A percentile compares a stretch with the other conserved stretches of the same genome.
Conservation (phyloP, 805 yeast species). For the Trichomonascus vanleenenianus region DNA sequence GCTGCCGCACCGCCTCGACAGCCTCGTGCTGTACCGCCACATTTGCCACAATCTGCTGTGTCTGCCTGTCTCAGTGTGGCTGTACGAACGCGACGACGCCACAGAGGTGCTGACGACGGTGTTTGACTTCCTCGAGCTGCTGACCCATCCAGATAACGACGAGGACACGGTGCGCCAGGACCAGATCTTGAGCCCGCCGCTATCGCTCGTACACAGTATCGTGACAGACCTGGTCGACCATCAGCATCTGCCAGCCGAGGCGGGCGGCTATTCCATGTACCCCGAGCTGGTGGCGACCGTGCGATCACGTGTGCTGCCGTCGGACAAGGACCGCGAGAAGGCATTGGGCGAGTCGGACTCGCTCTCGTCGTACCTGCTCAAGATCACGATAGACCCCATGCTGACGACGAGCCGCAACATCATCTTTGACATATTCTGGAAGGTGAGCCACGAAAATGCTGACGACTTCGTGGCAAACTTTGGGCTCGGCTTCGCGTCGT, state of each 20-base stretch:
- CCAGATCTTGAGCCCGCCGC: slow-evolving; percentile 8
- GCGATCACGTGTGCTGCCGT: slow-evolving; percentile 8
- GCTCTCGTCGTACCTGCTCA: slow-evolving; percentile 17
- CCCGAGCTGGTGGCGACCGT: background rate
- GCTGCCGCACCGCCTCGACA: slow-evolving; percentile 4
- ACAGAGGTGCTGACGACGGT: background rate
- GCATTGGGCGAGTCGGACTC: slow-evolving; percentile 18
- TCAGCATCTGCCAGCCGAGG: background rate
- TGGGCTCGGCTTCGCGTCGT: slow-evolving; percentile 25
- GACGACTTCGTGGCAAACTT: slow-evolving; percentile 19
- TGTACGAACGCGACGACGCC: slow-evolving; percentile 3
- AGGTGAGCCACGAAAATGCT: slow-evolving; percentile 15
- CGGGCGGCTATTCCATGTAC: background rate
- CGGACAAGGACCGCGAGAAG: slow-evolving; percentile 18
- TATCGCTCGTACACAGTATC: slow-evolving; percentile 9
- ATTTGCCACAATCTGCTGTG: slow-evolving; percentile 11
- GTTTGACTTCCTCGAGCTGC: slow-evolving; percentile 2
- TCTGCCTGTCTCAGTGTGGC: slow-evolving; percentile 8
- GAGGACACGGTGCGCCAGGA: slow-evolving; percentile 3
- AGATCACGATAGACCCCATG: slow-evolving; percentile 14
- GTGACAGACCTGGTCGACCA: slow-evolving; percentile 3
- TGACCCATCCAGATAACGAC: slow-evolving; percentile 4
- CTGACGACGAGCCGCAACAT: slow-evolving; percentile 14
- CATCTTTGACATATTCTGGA: slow-evolving; percentile 20
- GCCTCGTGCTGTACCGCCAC: slow-evolving; percentile 4